phyloP scores from a whole-genome alignment of 345 rosid genomes.

The Cardiospermum halicacabum region DNA sequence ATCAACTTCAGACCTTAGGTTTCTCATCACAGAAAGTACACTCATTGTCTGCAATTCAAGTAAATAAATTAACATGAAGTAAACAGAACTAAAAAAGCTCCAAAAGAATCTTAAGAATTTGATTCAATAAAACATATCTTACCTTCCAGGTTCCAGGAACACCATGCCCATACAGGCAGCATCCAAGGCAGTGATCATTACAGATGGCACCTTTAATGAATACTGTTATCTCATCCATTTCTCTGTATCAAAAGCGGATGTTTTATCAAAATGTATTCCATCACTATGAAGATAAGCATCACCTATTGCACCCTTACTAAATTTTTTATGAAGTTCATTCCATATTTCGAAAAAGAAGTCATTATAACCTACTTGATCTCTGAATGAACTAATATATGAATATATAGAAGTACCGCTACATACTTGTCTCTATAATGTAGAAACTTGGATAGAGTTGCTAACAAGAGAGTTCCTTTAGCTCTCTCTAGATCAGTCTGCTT shows the following conservation, averaged over 20 bases:
- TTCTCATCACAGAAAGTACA: conserved; percentile 78
- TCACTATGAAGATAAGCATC: conserved; percentile 28
- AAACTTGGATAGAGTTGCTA: conserved; percentile 80
- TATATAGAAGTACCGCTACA: conserved; percentile 20
- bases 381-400: not conserved
- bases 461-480: conserved; percentile 75
- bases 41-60: conserved; percentile 63
- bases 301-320: conserved; percentile 72
- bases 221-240: conserved; percentile 80
- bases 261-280: conserved; percentile 1
- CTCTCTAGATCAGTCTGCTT: conserved; percentile 82
- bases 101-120: not conserved
- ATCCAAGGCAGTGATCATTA: conserved; percentile 85
- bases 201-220: conserved; percentile 83
- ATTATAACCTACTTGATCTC: not conserved
- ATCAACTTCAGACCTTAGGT: conserved; percentile 81
- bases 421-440: conserved; percentile 85
- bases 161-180: conserved; percentile 91
- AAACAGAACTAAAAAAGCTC: conserved; percentile 9
- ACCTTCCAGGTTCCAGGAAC: conserved; percentile 99
- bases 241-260: conserved; percentile 31
- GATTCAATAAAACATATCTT: conserved; percentile 11
- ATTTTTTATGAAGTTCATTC: conserved; percentile 85
- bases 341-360: conserved; percentile 21
- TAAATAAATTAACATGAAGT: conserved; percentile 11